A percentile compares a stretch with the other conserved stretches of the same genome.
Evolutionary conservation across 768 basidiomycete genomes (phyloP).

Genomic region (Cystoderma amianthinum): DNA sequence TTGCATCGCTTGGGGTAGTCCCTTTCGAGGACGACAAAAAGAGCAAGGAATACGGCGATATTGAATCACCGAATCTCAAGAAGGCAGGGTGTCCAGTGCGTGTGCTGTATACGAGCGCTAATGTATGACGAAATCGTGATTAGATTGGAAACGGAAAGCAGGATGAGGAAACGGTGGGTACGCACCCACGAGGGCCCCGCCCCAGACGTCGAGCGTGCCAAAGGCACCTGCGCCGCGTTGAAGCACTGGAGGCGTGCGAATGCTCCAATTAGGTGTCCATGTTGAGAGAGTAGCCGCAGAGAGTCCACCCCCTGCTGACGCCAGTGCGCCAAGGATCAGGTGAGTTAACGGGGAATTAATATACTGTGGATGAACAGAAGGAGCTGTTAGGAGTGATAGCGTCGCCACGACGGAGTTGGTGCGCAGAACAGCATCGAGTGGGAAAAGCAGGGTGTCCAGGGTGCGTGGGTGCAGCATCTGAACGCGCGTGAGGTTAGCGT

Average conservation of each 20-base stretch:
- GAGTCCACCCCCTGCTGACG: constrained; percentile 39
- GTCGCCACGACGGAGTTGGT: constrained; percentile 30
- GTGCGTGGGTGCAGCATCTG: constrained; percentile 23
- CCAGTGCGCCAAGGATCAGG: constrained; percentile 38
- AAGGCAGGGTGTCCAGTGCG: neutral
- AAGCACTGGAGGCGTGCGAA: constrained; percentile 39
- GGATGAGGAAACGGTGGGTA: constrained; percentile 1
- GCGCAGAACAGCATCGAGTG: constrained; percentile 42
- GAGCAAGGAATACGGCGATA: neutral
- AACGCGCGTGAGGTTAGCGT: neutral
- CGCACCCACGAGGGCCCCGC: constrained; percentile 37
- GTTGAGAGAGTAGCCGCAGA: constrained; percentile 34
- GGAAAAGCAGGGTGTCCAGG: constrained; percentile 39
- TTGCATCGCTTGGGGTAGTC: constrained; percentile 16
- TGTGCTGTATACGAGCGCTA: constrained; percentile 24
- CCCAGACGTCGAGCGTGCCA: constrained; percentile 44
- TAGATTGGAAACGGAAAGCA: neutral
- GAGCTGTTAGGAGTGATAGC: constrained; percentile 24
- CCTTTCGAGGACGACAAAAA: too few relatives aligned
- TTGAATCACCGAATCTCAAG: neutral
- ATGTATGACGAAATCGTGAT: neutral
- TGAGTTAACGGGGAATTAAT: constrained; percentile 34
- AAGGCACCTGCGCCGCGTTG: constrained; percentile 28
- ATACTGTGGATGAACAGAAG: constrained; percentile 26
- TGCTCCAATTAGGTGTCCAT: constrained; percentile 36